A percentile compares a stretch with the other conserved stretches of the same genome.
Evolutionary conservation across 495 filamentous ascomycete species (phyloP).

Genomic region (Arthonia radiata): DNA sequence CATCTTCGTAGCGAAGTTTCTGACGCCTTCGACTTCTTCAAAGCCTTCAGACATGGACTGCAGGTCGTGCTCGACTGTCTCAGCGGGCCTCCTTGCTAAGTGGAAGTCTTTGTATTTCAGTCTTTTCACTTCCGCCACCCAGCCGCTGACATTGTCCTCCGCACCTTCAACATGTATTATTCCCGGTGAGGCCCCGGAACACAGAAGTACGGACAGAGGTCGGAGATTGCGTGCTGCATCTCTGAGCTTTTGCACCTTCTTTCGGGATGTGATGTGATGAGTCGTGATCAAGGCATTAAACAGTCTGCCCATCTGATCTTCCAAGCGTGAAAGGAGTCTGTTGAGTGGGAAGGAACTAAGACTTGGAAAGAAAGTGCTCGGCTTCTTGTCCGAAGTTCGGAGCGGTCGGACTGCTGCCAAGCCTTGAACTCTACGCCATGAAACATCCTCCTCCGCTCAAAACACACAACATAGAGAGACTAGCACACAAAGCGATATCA

Average conservation of each 20-base stretch:
- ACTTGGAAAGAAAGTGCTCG: too few relatives aligned
- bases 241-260: constrained; percentile 42
- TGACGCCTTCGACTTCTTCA: constrained; percentile 12
- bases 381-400: too few relatives aligned
- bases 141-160: constrained; percentile 23
- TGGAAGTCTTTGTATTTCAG: constrained; percentile 19
- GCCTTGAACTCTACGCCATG: too few relatives aligned
- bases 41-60: constrained; percentile 3
- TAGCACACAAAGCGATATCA: too few relatives aligned
- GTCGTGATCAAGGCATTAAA: constrained; percentile 43
- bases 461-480: too few relatives aligned
- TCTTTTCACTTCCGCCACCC: constrained; percentile 27
- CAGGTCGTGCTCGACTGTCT: constrained; percentile 1
- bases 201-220: constrained; percentile 34
- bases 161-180: constrained; percentile 54
- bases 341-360: too few relatives aligned
- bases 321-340: too few relatives aligned
- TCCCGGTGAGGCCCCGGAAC: constrained; percentile 40
- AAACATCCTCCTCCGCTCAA: too few relatives aligned
- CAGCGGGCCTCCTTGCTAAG: constrained; percentile 8
- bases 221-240: constrained; percentile 31
- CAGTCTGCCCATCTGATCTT: too few relatives aligned
- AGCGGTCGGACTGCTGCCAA: too few relatives aligned
- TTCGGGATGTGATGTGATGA: constrained; percentile 63
- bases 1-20: constrained; percentile 14